Conservation (phyloP, 225 moss, liverwort and hornwort species). For the Bryoerythrophyllum caledonicum region DNA sequence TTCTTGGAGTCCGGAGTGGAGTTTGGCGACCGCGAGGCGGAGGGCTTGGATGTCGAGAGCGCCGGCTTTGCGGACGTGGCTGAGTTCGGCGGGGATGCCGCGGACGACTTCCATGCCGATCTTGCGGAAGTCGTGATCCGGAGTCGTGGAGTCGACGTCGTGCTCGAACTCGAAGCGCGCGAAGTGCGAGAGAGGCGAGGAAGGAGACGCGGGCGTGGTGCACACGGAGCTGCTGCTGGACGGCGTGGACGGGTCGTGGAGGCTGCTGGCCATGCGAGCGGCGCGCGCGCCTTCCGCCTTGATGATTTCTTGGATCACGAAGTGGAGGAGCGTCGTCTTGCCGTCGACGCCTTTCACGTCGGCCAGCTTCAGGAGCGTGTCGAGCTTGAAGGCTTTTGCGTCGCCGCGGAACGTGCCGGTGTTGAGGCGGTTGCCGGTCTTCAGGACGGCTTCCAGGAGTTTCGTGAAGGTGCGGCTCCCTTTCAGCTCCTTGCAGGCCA, state of each 20-base stretch:
- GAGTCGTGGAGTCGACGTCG: slow-evolving; percentile 11
- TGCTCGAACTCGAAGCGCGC: slow-evolving; percentile 47
- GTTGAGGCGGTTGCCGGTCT: slow-evolving; percentile 88
- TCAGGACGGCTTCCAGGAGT: slow-evolving; percentile 78
- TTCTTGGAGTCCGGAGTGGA: slow-evolving; percentile 51
- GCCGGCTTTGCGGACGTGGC: slow-evolving; percentile 72
- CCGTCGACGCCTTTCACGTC: slow-evolving; percentile 79
- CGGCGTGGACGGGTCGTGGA: slow-evolving; percentile 37
- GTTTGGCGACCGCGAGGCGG: slow-evolving; percentile 42
- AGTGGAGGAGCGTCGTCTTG: slow-evolving; percentile 83
- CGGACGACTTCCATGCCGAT: slow-evolving; percentile 68
- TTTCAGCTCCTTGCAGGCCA: slow-evolving; percentile 82
- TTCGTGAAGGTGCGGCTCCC: slow-evolving; percentile 78
- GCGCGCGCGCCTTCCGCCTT: slow-evolving; percentile 68
- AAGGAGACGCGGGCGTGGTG: slow-evolving; percentile 37
- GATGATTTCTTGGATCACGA: slow-evolving; percentile 76
- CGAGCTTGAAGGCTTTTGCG: slow-evolving; percentile 83
- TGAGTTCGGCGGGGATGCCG: slow-evolving; percentile 58
- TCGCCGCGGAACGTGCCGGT: slow-evolving; percentile 84
- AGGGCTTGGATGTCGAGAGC: slow-evolving; percentile 52
- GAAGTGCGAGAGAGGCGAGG: slow-evolving; percentile 23
- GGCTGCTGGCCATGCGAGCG: slow-evolving; percentile 37
- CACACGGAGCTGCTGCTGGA: slow-evolving; percentile 18
- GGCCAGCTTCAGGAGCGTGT: slow-evolving; percentile 69
- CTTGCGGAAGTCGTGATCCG: slow-evolving; percentile 22